phyloP scores from a whole-genome alignment of 2,329 filamentous ascomycete genomes.

The Pseudogymnoascus destructans region DNA sequence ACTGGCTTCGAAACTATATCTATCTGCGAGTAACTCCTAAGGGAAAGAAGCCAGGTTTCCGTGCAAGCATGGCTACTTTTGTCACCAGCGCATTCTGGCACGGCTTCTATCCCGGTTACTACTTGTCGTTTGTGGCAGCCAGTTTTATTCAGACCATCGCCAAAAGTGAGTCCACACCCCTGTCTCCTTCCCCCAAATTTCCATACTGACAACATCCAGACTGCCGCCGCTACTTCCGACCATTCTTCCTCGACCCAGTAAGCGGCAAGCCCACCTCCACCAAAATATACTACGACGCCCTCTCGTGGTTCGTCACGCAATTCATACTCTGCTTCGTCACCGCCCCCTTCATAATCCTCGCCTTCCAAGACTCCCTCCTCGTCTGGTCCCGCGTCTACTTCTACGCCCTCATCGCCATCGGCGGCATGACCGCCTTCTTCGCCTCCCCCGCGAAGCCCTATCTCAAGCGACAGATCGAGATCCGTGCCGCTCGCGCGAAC shows the following conservation, averaged over 20 bases:
- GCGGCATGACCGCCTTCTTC: constrained; percentile 59
- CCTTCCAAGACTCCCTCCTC: constrained; percentile 53
- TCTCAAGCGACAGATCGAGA: constrained; percentile 46
- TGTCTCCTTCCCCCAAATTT: not conserved
- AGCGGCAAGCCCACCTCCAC: constrained; percentile 52
- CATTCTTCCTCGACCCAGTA: constrained; percentile 77
- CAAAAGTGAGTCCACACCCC: constrained; percentile 56
- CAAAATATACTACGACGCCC: constrained; percentile 79
- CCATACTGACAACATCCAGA: constrained; percentile 39
- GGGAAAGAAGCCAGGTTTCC: constrained; percentile 92
- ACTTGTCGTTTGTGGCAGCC: constrained; percentile 77
- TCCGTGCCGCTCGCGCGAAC: constrained; percentile 33
- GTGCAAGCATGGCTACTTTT: constrained; percentile 88
- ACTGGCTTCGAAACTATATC: constrained; percentile 91
- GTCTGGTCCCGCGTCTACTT: constrained; percentile 85
- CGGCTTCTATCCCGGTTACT: constrained; percentile 95
- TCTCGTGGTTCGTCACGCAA: constrained; percentile 65
- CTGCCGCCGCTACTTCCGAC: constrained; percentile 75
- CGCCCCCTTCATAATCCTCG: constrained; percentile 74
- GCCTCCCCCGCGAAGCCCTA: constrained; percentile 58
- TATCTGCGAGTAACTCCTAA: constrained; percentile 90
- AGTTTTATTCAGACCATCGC: constrained; percentile 86
- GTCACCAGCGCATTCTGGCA: constrained; percentile 94
- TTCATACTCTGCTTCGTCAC: constrained; percentile 71
- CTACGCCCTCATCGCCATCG: constrained; percentile 61